Conservation (phyloP, 805 yeast species). For the Kluyveromyces siamensis region DNA sequence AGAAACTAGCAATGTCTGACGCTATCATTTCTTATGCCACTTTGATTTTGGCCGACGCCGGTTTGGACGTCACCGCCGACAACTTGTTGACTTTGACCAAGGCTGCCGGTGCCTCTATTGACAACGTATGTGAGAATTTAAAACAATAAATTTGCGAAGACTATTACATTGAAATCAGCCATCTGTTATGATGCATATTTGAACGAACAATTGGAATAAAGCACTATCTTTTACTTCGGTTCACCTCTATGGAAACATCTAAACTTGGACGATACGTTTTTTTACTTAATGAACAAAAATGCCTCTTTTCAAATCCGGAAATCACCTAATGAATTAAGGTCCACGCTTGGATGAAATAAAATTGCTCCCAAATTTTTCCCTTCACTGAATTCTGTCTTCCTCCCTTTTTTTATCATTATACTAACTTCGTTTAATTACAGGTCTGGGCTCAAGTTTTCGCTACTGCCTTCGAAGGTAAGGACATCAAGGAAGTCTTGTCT, state of each 20-base stretch:
- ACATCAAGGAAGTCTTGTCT: slow-evolving; percentile 60
- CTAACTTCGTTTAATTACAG: slow-evolving; percentile 12
- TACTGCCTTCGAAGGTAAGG: slow-evolving; percentile 76
- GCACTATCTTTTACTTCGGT: no score
- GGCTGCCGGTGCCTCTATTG: slow-evolving; percentile 75
- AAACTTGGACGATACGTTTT: no score
- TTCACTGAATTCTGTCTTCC: not conserved
- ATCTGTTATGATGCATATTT: no score
- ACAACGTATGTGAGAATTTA: slow-evolving; percentile 27
- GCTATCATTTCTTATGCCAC: slow-evolving; percentile 97
- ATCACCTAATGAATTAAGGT: not conserved
- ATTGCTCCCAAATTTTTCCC: not conserved
- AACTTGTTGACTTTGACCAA: slow-evolving; percentile 62
- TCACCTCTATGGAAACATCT: no score
- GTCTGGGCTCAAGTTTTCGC: slow-evolving; percentile 79
- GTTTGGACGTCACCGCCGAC: slow-evolving; percentile 82
- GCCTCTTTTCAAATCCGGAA: not conserved
- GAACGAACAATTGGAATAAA: no score
- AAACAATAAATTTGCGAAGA: no score
- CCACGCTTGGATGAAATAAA: not conserved
- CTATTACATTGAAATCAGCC: no score
- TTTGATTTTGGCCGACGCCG: slow-evolving; percentile 96
- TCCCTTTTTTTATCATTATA: not conserved
- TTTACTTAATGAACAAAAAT: no score
- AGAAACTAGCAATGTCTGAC: slow-evolving; percentile 62